These are phyloP conservation scores for Leptomonas pyrrhocoris DNA, from an alignment of 208 protist species.

Conservation along the genomic window DNA sequence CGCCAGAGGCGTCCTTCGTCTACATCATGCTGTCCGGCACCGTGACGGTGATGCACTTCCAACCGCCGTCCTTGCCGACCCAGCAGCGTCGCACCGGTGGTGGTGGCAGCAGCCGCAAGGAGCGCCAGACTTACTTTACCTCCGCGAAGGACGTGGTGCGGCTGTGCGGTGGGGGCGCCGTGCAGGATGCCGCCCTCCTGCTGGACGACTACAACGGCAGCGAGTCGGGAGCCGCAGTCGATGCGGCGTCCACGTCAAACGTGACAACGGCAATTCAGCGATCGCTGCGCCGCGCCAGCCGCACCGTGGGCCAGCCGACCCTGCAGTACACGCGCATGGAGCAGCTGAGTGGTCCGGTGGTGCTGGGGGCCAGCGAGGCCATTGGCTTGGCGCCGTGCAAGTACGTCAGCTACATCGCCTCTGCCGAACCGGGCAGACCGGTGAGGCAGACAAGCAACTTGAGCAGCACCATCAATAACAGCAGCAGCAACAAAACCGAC, in stretches of 20 bases:
- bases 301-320: slow-evolving; percentile 79
- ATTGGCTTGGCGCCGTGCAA: slow-evolving; percentile 69
- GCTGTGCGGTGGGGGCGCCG: slow-evolving; percentile 50
- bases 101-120: slow-evolving; percentile 11
- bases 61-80: slow-evolving; percentile 39
- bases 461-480: neutral
- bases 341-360: slow-evolving; percentile 54
- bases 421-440: slow-evolving; percentile 23
- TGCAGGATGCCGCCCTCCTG: slow-evolving; percentile 13
- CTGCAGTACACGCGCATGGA: slow-evolving; percentile 61
- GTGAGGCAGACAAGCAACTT: slow-evolving; percentile 9
- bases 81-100: slow-evolving; percentile 15
- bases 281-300: slow-evolving; percentile 63
- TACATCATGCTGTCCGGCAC: slow-evolving; percentile 75
- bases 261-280: slow-evolving; percentile 75
- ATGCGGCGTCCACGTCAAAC: slow-evolving; percentile 63
- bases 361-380: slow-evolving; percentile 72
- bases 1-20: slow-evolving; percentile 73
- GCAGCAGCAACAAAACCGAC: slow-evolving; percentile 1
- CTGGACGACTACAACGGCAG: slow-evolving; percentile 26
- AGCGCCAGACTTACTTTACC: slow-evolving; percentile 76
- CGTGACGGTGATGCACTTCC: slow-evolving; percentile 67
- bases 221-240: slow-evolving; percentile 26
- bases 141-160: slow-evolving; percentile 63
- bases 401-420: slow-evolving; percentile 58